Conservation (phyloP, 2,329 filamentous ascomycete genomes). For the Exophiala sideris region DNA sequence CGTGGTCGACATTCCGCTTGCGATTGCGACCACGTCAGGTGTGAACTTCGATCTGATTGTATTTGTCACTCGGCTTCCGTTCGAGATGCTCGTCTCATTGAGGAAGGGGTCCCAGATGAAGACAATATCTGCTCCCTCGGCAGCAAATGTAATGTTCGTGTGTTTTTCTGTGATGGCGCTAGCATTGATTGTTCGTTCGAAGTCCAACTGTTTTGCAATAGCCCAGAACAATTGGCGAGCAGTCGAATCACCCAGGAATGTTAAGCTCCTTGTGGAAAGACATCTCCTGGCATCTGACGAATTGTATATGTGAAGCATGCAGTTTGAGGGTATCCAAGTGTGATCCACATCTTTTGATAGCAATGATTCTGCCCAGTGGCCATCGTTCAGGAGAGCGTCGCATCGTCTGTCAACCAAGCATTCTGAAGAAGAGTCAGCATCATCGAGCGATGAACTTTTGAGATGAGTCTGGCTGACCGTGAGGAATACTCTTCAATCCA, state of each 20-base stretch:
- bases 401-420: conserved; percentile 42
- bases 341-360: conserved; percentile 28
- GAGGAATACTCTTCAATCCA: neutral
- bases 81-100: conserved; percentile 38
- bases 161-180: conserved; percentile 43
- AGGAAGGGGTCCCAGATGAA: conserved; percentile 65
- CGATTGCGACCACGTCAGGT: neutral
- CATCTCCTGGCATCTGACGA: conserved; percentile 53
- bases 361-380: conserved; percentile 47
- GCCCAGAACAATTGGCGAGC: conserved; percentile 61
- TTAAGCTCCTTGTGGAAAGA: conserved; percentile 49
- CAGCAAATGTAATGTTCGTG: conserved; percentile 44
- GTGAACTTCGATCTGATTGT: neutral
- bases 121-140: conserved; percentile 47
- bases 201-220: conserved; percentile 49
- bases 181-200: conserved; percentile 36
- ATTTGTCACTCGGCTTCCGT: neutral
- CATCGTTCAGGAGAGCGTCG: conserved; percentile 48
- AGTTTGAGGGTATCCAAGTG: conserved; percentile 60
- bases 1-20: no score
- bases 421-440: conserved; percentile 5
- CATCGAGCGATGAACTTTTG: neutral
- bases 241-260: conserved; percentile 61
- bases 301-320: conserved; percentile 57
- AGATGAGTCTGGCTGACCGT: conserved; percentile 5